These are phyloP conservation scores for Endotrypanum monterogeii DNA, from an alignment of 208 protist species.

Conservation along the genomic window DNA sequence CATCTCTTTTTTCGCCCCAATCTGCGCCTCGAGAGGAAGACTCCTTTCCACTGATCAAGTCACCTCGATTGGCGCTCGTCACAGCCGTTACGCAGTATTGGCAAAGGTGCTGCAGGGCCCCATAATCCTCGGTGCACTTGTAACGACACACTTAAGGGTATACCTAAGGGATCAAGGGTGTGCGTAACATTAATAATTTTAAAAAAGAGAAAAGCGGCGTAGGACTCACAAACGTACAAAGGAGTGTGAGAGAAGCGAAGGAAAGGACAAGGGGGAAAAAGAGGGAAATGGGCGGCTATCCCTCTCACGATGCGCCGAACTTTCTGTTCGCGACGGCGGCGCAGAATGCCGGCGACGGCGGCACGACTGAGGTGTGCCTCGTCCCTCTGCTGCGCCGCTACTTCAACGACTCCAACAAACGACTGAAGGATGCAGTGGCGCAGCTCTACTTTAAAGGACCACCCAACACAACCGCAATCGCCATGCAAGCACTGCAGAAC, in stretches of 20 bases:
- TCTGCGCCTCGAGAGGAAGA: too few relatives aligned
- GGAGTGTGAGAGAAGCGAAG: too few relatives aligned
- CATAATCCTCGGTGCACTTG: too few relatives aligned
- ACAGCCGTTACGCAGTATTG: too few relatives aligned
- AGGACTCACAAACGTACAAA: not conserved
- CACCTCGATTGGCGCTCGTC: too few relatives aligned
- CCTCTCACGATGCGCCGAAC: slow-evolving; percentile 81
- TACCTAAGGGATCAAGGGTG: too few relatives aligned
- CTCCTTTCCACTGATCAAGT: too few relatives aligned
- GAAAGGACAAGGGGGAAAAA: not conserved
- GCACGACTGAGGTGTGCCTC: slow-evolving; percentile 71
- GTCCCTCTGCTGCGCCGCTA: slow-evolving; percentile 79
- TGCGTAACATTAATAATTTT: too few relatives aligned
- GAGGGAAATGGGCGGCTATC: slow-evolving; percentile 75
- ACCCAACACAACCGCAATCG: slow-evolving; percentile 35
- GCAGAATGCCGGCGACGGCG: slow-evolving; percentile 45
- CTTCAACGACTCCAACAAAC: slow-evolving; percentile 82
- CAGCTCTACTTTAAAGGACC: slow-evolving; percentile 52
- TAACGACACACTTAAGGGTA: too few relatives aligned
- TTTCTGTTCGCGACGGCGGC: slow-evolving; percentile 82
- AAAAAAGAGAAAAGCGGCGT: not conserved
- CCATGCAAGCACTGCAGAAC: slow-evolving; percentile 29
- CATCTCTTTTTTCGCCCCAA: too few relatives aligned
- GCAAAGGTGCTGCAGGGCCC: too few relatives aligned
- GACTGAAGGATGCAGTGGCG: slow-evolving; percentile 59